Evolutionary conservation across 148 eudicot genomes (phyloP).

Genomic region (Nyssa sinensis): DNA sequence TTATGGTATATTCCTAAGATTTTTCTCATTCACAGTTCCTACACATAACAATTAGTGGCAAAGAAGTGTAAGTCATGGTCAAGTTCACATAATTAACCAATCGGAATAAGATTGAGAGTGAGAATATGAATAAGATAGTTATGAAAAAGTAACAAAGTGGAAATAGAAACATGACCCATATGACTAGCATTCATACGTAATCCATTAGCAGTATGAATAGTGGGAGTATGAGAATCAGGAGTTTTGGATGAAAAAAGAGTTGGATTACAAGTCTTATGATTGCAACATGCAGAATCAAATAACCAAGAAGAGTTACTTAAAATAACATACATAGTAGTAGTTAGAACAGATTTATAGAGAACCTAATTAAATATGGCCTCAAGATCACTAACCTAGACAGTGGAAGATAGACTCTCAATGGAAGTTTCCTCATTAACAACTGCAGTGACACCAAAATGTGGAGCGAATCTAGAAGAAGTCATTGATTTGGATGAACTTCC

Average conservation of each 20-base stretch:
- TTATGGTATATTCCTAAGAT: constrained; percentile 12
- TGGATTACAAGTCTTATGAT: constrained; percentile 9
- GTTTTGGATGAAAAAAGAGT: not conserved
- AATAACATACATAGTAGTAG: not conserved
- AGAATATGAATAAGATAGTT: constrained; percentile 16
- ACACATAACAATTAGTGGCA: constrained; percentile 12
- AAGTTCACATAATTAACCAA: constrained; percentile 23
- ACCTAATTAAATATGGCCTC: too few relatives aligned
- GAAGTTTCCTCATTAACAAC: too few relatives aligned
- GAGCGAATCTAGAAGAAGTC: too few relatives aligned
- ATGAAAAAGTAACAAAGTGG: not conserved
- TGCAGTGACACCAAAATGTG: too few relatives aligned
- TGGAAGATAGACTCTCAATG: too few relatives aligned
- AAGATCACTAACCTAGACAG: too few relatives aligned
- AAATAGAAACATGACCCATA: not conserved
- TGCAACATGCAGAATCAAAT: constrained; percentile 15
- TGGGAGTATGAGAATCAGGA: not conserved
- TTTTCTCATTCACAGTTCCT: constrained; percentile 15
- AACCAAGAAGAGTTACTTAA: constrained; percentile 17
- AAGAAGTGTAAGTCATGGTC: constrained; percentile 9
- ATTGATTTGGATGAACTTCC: too few relatives aligned
- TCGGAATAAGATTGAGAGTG: constrained; percentile 11
- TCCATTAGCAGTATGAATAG: not conserved
- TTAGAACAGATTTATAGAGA: too few relatives aligned
- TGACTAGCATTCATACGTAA: not conserved